phyloP scores from a whole-genome alignment of 225 moss, liverwort and hornwort species.

The Straminergon stramineum region DNA sequence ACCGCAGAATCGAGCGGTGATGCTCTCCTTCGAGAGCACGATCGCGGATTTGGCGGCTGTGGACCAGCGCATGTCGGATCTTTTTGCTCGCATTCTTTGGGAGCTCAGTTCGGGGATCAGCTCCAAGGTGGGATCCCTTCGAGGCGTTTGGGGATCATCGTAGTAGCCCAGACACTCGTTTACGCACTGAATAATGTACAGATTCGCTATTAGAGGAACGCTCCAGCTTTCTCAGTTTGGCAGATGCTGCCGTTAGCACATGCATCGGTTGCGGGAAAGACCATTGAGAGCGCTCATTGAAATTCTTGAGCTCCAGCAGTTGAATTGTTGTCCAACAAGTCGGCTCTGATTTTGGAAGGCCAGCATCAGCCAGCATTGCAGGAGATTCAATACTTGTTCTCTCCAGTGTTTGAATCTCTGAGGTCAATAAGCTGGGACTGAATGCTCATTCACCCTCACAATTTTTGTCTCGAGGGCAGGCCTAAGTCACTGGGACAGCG shows the following conservation, averaged over 20 bases:
- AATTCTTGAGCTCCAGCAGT: background rate
- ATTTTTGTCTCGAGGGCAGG: background rate
- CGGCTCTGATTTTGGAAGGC: background rate
- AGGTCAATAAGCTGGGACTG: background rate
- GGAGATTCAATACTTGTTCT: background rate
- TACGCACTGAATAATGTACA: background rate
- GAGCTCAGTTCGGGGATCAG: slow-evolving; percentile 91
- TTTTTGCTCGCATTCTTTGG: slow-evolving; percentile 88
- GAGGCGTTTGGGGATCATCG: slow-evolving; percentile 94
- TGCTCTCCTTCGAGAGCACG: slow-evolving; percentile 64
- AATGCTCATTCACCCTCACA: background rate
- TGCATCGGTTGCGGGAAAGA: background rate
- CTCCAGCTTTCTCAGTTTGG: background rate
- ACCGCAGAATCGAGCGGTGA: slow-evolving; percentile 77
- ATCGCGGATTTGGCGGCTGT: slow-evolving; percentile 79
- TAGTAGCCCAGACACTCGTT: background rate
- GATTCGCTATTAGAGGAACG: background rate
- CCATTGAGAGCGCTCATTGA: background rate
- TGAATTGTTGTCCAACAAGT: background rate
- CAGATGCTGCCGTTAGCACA: background rate
- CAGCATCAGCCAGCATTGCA: background rate
- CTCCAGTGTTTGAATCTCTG: background rate
- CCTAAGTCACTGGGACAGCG: background rate
- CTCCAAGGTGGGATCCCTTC: slow-evolving; percentile 65
- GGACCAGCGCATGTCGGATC: slow-evolving; percentile 76